phyloP scores from a whole-genome alignment of 768 basidiomycete species.

The Piloderma croceum region DNA sequence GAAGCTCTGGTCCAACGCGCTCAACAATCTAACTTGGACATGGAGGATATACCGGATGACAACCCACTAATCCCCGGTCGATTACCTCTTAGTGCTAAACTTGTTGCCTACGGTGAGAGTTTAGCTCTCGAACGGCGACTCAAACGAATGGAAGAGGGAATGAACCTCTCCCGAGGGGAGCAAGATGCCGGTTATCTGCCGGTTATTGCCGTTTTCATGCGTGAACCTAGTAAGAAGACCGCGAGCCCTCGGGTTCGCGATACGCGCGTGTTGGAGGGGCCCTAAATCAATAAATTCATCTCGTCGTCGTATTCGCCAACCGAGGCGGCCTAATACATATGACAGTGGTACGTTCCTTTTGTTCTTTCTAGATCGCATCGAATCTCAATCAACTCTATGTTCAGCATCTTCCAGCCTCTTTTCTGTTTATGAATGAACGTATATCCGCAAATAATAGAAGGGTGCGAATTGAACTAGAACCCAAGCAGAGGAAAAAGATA shows the following conservation, averaged over 20 bases:
- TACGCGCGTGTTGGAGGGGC: constrained; percentile 26
- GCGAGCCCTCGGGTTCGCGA: constrained; percentile 26
- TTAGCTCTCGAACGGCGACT: constrained; percentile 72
- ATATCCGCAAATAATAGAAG: too few species aligned
- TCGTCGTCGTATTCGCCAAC: constrained; percentile 8
- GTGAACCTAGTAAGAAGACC: constrained; percentile 30
- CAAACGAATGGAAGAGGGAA: constrained; percentile 46
- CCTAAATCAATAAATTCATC: constrained; percentile 28
- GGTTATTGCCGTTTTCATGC: constrained; percentile 17
- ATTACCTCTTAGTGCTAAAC: constrained; percentile 70
- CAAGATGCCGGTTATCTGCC: too few species aligned
- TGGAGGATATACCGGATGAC: constrained; percentile 39
- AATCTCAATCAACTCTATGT: too few species aligned
- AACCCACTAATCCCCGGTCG: constrained; percentile 36
- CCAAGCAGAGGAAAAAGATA: too few species aligned
- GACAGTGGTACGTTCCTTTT: too few species aligned
- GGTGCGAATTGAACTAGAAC: too few species aligned
- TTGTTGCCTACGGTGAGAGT: constrained; percentile 88
- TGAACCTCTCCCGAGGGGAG: constrained; percentile 16
- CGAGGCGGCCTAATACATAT: constrained; percentile 1
- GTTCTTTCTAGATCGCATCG: too few species aligned
- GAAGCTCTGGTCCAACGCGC: constrained; percentile 74
- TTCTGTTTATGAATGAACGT: too few species aligned
- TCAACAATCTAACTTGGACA: constrained; percentile 64
- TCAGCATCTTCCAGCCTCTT: too few species aligned